phyloP scores from a whole-genome alignment of 371 early-diverging fungal species.

The Haplosporangium sp. region DNA sequence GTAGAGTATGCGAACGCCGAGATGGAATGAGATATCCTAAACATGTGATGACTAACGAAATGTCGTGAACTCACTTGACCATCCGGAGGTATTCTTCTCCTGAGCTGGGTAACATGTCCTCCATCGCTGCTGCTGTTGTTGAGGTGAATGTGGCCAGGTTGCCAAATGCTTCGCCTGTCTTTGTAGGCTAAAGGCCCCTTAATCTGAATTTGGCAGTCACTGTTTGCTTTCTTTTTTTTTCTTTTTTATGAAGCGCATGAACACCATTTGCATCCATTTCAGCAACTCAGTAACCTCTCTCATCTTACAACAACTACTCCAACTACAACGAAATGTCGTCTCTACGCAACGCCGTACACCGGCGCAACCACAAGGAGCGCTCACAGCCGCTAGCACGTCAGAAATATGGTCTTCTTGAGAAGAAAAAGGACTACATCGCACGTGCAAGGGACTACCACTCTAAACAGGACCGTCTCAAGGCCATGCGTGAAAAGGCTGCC shows the following conservation, averaged over 20 bases:
- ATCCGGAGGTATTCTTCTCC: slow-evolving; percentile 64
- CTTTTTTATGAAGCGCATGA: slow-evolving; percentile 8
- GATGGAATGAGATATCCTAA: background rate
- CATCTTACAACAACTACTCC: background rate
- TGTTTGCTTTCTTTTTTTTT: slow-evolving; percentile 19
- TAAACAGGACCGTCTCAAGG: slow-evolving; percentile 87
- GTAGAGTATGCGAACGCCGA: background rate
- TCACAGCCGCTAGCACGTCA: slow-evolving; percentile 80
- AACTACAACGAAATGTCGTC: slow-evolving; percentile 62
- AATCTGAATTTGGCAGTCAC: slow-evolving; percentile 6
- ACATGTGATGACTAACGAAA: background rate
- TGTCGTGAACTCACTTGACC: slow-evolving; percentile 47
- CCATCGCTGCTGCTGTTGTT: slow-evolving; percentile 7
- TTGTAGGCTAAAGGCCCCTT: background rate
- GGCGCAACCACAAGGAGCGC: slow-evolving; percentile 94
- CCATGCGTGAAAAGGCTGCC: slow-evolving; percentile 87
- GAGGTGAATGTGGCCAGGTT: background rate
- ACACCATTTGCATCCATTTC: slow-evolving; percentile 2
- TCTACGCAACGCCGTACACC: slow-evolving; percentile 84
- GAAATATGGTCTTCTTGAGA: slow-evolving; percentile 89
- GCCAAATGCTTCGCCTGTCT: too few relatives aligned
- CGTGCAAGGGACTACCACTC: slow-evolving; percentile 92
- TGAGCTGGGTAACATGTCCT: slow-evolving; percentile 55
- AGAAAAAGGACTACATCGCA: slow-evolving; percentile 96
- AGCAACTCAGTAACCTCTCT: background rate